Percentiles rank a stretch among this genome's conserved stretches.
These are phyloP conservation scores for Globisporangium emineosum DNA, from an alignment of 352 stramenopile genomes.

Conservation along the genomic window DNA sequence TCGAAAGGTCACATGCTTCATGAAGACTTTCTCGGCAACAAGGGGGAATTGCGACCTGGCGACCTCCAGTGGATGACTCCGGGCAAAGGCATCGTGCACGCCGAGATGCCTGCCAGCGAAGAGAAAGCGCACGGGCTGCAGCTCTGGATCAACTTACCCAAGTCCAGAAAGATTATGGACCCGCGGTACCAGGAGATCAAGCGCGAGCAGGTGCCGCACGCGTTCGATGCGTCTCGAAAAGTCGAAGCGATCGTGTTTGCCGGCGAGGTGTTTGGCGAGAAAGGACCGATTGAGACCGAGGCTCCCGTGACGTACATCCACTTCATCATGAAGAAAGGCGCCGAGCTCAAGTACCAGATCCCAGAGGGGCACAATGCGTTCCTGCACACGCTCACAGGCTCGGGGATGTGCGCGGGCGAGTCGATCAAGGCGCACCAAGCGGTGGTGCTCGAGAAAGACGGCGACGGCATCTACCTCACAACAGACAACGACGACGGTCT, in stretches of 20 bases:
- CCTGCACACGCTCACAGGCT: conserved; percentile 19
- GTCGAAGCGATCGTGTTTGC: conserved; percentile 29
- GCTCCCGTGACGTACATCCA: conserved; percentile 29
- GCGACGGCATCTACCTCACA: conserved; percentile 44
- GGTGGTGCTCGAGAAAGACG: conserved; percentile 43
- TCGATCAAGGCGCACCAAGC: conserved; percentile 16
- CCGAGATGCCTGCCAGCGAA: conserved; percentile 25
- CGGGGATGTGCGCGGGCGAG: conserved; percentile 6
- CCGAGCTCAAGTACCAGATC: conserved; percentile 18
- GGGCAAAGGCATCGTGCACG: conserved; percentile 35
- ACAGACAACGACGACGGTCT: conserved; percentile 27
- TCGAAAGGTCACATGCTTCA: conserved; percentile 82
- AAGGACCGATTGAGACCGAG: conserved; percentile 25
- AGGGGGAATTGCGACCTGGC: conserved; percentile 40
- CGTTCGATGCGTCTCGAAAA: conserved; percentile 7
- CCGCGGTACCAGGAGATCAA: conserved; percentile 31
- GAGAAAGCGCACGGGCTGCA: conserved; percentile 22
- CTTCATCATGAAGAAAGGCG: conserved; percentile 20
- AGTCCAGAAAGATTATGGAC: conserved; percentile 24
- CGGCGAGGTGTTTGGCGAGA: conserved; percentile 23
- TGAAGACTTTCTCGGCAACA: conserved; percentile 76
- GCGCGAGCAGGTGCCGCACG: conserved; percentile 18
- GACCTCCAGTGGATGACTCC: conserved; percentile 66
- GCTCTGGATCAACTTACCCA: conserved; percentile 31
- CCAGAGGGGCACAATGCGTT: conserved; percentile 22